Evolutionary conservation across 495 filamentous ascomycete species (phyloP), one percentile per base, ranked within the genome.

Genomic region (Penicillium turbatum): DNA sequence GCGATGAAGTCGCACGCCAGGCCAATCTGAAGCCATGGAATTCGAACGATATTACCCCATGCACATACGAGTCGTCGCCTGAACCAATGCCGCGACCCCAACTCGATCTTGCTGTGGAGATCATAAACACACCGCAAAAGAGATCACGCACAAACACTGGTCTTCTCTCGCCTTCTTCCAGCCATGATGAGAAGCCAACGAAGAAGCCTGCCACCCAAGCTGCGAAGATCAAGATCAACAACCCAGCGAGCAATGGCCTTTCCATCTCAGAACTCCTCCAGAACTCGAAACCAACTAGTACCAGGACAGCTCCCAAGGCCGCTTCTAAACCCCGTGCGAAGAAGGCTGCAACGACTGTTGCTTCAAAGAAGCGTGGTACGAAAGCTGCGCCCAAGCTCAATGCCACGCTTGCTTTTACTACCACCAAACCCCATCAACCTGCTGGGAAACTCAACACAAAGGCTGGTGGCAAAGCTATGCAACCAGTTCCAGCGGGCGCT

Each of bases 1-100:
- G 88, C 62, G 93, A 98, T 64, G 84, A 90, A 56, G 86, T 97
- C 13, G 93, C 93, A 19, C 79, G 79, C 15, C 72, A 87, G 16
- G 88, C 85, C 29, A 80, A 78, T 32, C 75, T 97, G 65, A 88
- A 85, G 15, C 32, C 37, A 13, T 51, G 49, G 41, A 79, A 72
- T 31, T 96, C 88, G 86, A 81, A 96, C 63, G 88, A 90, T 49
- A 52, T 16, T 3, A 47, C 42, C 1, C 54, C 56, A 2, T 63
- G 54, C 26, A 30, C 12, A 6, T 51, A 48, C 29, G 40, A 41
- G 13, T 30, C 55, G 10, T 52, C 63, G 21, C 64, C 61, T n/a
- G 61, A 66, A 48, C 64, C 61, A 1, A 55, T 57, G n/a, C 53
- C 37, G 26, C 31, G 68, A 74, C 16, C 53, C 65, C n/a, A 73